phyloP scores from a whole-genome alignment of 257 asterid species.

The Linaria vulgaris region DNA sequence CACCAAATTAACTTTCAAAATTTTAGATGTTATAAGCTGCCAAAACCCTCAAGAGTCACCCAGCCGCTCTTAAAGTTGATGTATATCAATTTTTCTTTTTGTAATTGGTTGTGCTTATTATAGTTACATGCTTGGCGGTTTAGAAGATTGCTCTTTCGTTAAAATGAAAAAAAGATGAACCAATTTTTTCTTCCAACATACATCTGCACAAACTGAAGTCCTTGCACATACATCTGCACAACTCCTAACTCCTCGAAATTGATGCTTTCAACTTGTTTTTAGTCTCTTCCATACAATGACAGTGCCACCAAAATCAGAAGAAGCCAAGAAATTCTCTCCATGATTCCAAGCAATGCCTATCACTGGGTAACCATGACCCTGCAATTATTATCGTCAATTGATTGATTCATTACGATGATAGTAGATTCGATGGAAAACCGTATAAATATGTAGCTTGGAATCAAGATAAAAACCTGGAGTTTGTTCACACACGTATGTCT shows the following conservation, averaged over 20 bases:
- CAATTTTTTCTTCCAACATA: not conserved
- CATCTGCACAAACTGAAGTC: conserved; percentile 13
- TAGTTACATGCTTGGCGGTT: conserved; percentile 15
- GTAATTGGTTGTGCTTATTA: conserved; percentile 22
- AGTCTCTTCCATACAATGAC: conserved; percentile 98
- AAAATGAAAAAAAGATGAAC: not conserved
- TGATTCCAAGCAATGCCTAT: conserved; percentile 97
- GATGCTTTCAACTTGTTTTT: conserved; percentile 40
- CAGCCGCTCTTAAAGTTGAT: not conserved
- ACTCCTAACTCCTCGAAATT: conserved; percentile 1
- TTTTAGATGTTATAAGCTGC: too few relatives aligned
- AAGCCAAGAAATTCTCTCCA: conserved; percentile 90
- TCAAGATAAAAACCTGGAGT: conserved; percentile 62
- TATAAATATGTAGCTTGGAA: not conserved
- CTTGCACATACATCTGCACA: conserved; percentile 16
- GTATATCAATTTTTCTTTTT: conserved; percentile 17
- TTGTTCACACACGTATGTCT: conserved; percentile 91
- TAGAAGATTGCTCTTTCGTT: conserved; percentile 15
- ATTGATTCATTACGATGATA: not conserved
- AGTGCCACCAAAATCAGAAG: conserved; percentile 97
- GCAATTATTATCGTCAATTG: conserved; percentile 29
- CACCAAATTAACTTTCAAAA: too few relatives aligned
- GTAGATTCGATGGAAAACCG: not conserved
- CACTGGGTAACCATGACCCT: conserved; percentile 94
- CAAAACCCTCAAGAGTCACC: too few relatives aligned